Evolutionary conservation across 2,329 filamentous ascomycete species (phyloP), one percentile per base, ranked within the genome.

Genomic region (Bertia moriformis): DNA sequence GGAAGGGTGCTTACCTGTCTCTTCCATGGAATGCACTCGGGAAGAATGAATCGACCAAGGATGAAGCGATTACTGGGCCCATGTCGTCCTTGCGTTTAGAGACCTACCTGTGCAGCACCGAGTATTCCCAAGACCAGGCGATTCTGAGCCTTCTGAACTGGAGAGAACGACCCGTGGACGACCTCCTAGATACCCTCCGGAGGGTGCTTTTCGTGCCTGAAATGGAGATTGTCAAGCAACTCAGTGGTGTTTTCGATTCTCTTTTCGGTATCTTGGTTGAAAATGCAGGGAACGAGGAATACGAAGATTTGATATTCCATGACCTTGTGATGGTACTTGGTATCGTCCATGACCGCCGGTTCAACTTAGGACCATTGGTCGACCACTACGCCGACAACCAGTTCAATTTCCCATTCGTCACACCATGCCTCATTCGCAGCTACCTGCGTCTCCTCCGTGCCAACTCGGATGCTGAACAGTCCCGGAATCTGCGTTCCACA

Each of bases 211-310:
- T 96, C 47, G 88, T 98, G 1, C 84, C 91, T 0, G 91, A 98
- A 55, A 94, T 96, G 41, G 93, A 98, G 59, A 84, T 98, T 22
- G 91, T 98, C 44, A 98, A 96, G 62, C 71, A 96, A 32, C 65
- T 96, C 4, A 82, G 74, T 45, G 83, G 93, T 49, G 87, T 96
- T 1, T 80, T 98, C 39, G 85, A 94, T 55, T 77, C 86, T 0
- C 71, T 98, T 1, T 98, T 98, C 53, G 82, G 85, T 4, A 87
- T 95, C 19, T 65, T 96, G 19, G 84, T 93, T 19, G 87, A 95
- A 48, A 80, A 93, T 51, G 78, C 85, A n/a, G 86, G 85, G 7
- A 86, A 86, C 46, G 85, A 93, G 46, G 85, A 93, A 52, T 88
- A 87, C 45, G 91, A 96, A 52, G 89, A 96, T 51, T 61, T 94